Evolutionary conservation across 163 green algal species (phyloP), one percentile per base, ranked within the genome.

Genomic region (Volvox carteri): DNA sequence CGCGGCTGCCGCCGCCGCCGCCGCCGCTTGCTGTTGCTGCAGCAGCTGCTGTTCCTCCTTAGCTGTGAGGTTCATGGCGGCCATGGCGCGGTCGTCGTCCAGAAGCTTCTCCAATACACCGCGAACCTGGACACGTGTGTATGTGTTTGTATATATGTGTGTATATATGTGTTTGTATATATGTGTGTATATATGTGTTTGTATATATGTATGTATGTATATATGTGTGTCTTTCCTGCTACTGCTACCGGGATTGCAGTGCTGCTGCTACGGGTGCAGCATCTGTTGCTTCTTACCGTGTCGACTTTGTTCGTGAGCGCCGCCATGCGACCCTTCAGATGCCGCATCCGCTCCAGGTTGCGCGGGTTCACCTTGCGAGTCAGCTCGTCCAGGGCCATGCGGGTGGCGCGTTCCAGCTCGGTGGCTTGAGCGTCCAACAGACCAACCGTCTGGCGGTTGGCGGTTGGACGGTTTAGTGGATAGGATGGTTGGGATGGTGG

Each of bases 21-120:
- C 77, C n/a, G n/a, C n/a, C n/a, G n/a, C n/a, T n/a, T n/a, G n/a
- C n/a, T n/a, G n/a, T n/a, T n/a, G n/a, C 44, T 74, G 54, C 78
- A 42, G 75, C 65, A 21, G 76, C 78, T 44, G 86, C 70, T 89
- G 77, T 76, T 87, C 79, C 41, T 91, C 42, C 42, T 92, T 93
- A 14, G 91, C 93, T 21, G 87, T 95, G 0, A 97, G 91, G 90
- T 95, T 95, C 85, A 97, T 93, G 54, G 95, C 91, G 19, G 93
- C 92, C 94, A 98, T 97, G 91, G 97, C 95, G 12, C 85, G 84
- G 88, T 98, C 96, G 89, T 98, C 95, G 79, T 97, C 95, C 62
- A 98, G 91, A n/a, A 97, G 92, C 91, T 97, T 96, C 92, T 98
- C 95, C 39, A 98, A 90, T 75, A 97, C 86, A 88, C 97, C 95